phyloP scores from a whole-genome alignment of 208 protist genomes.

The Leishmania braziliensis region DNA sequence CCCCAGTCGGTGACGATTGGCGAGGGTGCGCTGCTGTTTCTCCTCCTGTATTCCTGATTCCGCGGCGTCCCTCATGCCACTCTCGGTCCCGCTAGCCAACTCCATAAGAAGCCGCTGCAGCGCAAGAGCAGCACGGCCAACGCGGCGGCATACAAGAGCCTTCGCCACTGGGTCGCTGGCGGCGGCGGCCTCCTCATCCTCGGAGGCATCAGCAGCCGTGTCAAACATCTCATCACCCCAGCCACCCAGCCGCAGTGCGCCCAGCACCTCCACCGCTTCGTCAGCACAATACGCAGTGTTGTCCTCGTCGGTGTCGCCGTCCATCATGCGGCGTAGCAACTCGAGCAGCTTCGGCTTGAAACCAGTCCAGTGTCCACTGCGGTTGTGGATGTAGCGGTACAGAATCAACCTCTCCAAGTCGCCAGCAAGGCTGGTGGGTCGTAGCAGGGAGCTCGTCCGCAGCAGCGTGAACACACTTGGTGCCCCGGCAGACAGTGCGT shows the following conservation, averaged over 20 bases:
- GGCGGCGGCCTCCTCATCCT: neutral
- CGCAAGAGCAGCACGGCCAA: constrained; percentile 52
- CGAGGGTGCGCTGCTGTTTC: neutral
- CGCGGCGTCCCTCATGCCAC: neutral
- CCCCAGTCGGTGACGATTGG: constrained; percentile 4
- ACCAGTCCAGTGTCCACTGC: constrained; percentile 69
- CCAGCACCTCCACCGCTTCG: constrained; percentile 6
- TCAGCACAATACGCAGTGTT: neutral
- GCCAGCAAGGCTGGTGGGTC: neutral
- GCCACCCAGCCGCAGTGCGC: constrained; percentile 15
- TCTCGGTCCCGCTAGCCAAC: neutral
- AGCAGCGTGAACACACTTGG: constrained; percentile 89
- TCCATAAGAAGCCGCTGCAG: constrained; percentile 24
- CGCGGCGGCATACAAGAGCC: constrained; percentile 45
- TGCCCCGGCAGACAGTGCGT: constrained; percentile 73
- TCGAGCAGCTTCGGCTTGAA: constrained; percentile 48
- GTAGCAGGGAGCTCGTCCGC: constrained; percentile 61
- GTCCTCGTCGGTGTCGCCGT: neutral
- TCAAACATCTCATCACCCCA: neutral
- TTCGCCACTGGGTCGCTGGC: constrained; percentile 18
- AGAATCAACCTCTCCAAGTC: constrained; percentile 46
- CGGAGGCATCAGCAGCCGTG: too few relatives aligned
- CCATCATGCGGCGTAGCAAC: constrained; percentile 37
- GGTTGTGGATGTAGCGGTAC: constrained; percentile 86
- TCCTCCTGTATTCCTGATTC: constrained; percentile 3